Base-by-base conservation (phyloP, 805 yeast species). In the Hanseniaspora osmophila region DNA sequence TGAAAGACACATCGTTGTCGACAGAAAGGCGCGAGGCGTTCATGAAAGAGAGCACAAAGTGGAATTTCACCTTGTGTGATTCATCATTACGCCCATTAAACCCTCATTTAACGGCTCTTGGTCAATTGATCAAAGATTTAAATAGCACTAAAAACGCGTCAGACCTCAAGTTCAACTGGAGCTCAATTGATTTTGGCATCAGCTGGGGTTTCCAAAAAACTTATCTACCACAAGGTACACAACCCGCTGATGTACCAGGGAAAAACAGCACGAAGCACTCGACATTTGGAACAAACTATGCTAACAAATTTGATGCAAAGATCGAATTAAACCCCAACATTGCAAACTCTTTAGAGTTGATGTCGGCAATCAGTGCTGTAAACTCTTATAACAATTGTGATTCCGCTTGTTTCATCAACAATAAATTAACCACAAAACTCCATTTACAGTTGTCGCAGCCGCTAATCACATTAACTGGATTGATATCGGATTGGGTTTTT, bases 371-470 rank as follows among this genome's bases (percentile, higher is more conserved):
- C 27, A 55, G 55, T 33, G 71, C 76, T 15, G 57, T 81, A 46
- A 62, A 65, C 19, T 54, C 80, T 7, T 59, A 82, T 46, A 76
- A 35, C 38, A 35, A 35, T 18, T 35, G 38, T 35, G 38, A 35
- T n/a, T 17, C 38, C 7, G 18, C 38, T n/a, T 35, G n/a, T 10
- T 88, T 86, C 55, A 64, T 79, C 53, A 87, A 84, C 57, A 77
- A 85, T 62, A 87, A 87, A 55, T 60, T 90, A 16, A 80, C 94
- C 6, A 94, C 94, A 0, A 90, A 88, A 59, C 65, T 92, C 45
- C 81, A 83, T 47, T 68, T 94, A 42, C 96, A 88, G 61, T 62
- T 90, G 39, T 96, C 88, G 53, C 96, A 90, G 51, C 92, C 95
- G 0, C 65, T 88, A 45, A 71, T 87, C 15, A 90, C 90, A 27